Percentiles rank a stretch among this genome's conserved stretches.
Conservation (phyloP, 2,329 filamentous ascomycete genomes). For the Colletotrichum theobromicola region DNA sequence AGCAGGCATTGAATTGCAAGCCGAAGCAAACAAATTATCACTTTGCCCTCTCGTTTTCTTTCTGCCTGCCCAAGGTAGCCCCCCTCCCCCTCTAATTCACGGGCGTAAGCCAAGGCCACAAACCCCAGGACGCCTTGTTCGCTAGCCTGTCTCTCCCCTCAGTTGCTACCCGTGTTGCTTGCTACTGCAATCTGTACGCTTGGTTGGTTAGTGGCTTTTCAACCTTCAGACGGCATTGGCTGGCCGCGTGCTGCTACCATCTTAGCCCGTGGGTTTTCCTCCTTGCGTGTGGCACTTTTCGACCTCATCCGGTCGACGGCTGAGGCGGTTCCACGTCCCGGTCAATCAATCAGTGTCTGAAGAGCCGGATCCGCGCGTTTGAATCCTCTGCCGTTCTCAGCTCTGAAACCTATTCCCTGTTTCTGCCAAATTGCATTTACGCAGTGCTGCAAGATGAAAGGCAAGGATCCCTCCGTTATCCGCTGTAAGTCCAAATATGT, state of each 20-base stretch:
- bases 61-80: neutral
- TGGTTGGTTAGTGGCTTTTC: neutral
- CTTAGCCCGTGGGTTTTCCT: neutral
- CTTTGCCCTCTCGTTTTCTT: neutral
- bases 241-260: neutral
- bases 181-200: neutral
- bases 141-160: neutral
- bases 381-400: neutral
- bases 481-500: neutral
- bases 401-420: neutral
- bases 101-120: neutral
- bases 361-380: neutral
- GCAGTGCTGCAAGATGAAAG: conserved; percentile 37
- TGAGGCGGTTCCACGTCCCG: neutral
- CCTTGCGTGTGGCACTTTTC: neutral
- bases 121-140: neutral
- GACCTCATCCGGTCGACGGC: neutral
- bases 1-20: neutral
- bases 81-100: neutral
- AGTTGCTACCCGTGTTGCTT: neutral
- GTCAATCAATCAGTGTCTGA: neutral
- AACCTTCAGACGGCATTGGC: neutral
- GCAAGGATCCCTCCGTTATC: conserved; percentile 27
- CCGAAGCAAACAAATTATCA: neutral
- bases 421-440: neutral